Percentiles rank a stretch among this genome's conserved stretches.
Evolutionary conservation across 306 rosid genomes (phyloP).

Genomic region (Vigna trinervia): DNA sequence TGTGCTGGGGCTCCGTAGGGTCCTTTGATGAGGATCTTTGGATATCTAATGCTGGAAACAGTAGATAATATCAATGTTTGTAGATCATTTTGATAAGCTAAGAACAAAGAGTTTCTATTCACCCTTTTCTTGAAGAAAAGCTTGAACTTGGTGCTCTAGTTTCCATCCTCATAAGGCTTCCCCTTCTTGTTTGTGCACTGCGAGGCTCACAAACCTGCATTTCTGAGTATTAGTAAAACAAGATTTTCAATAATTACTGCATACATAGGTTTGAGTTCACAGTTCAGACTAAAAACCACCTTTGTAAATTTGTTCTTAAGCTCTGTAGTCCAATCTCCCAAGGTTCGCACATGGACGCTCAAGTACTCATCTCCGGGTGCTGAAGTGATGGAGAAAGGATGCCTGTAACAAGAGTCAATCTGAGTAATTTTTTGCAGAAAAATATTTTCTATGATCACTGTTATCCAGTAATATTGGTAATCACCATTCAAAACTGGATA

Average conservation of each 20-base stretch:
- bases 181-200: slow-evolving; percentile 55
- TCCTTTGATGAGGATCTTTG: slow-evolving; percentile 81
- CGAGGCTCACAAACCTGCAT: slow-evolving; percentile 71
- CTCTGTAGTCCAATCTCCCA: slow-evolving; percentile 92
- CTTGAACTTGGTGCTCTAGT: slow-evolving; percentile 54
- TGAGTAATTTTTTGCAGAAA: slow-evolving; percentile 18
- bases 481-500: slow-evolving; percentile 90
- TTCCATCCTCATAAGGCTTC: slow-evolving; percentile 71
- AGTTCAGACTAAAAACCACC: slow-evolving; percentile 52
- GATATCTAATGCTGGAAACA: slow-evolving; percentile 55
- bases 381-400: slow-evolving; percentile 94
- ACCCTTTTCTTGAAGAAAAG: slow-evolving; percentile 54
- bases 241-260: slow-evolving; percentile 5
- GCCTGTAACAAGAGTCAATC: slow-evolving; percentile 58
- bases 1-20: slow-evolving; percentile 98
- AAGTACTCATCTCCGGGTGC: slow-evolving; percentile 94
- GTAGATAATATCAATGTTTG: slow-evolving; percentile 11
- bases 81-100: slow-evolving; percentile 9
- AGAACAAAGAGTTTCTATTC: slow-evolving; percentile 34
- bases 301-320: slow-evolving; percentile 66
- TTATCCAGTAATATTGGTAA: background rate
- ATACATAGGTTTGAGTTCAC: slow-evolving; percentile 14
- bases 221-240: slow-evolving; percentile 36
- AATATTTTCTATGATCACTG: slow-evolving; percentile 1
- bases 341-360: slow-evolving; percentile 79